Evolutionary conservation across 2,329 filamentous ascomycete species (phyloP).

Genomic region (Huntiella moniliformis): DNA sequence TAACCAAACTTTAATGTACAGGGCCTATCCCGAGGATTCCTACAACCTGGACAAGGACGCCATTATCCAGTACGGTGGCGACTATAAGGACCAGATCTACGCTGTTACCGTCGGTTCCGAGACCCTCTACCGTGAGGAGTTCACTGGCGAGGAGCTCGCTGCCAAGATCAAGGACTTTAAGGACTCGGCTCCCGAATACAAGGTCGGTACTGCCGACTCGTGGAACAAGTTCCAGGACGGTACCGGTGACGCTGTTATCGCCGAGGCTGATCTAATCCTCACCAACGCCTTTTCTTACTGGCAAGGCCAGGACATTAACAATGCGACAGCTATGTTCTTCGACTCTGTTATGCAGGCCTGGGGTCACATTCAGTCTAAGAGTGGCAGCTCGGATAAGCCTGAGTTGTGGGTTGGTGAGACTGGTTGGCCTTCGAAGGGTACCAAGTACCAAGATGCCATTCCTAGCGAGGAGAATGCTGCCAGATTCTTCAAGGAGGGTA

Average conservation of each 20-base stretch:
- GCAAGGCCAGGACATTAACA: conserved; percentile 41
- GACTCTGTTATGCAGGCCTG: conserved; percentile 48
- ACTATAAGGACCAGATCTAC: conserved; percentile 40
- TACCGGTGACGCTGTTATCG: conserved; percentile 44
- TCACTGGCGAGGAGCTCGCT: conserved; percentile 40
- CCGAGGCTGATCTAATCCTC: conserved; percentile 39
- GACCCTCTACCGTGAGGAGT: conserved; percentile 48
- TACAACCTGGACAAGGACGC: conserved; percentile 42
- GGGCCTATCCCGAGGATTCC: conserved; percentile 43
- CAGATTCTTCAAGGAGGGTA: conserved; percentile 39
- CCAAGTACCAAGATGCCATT: conserved; percentile 40
- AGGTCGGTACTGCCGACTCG: conserved; percentile 49
- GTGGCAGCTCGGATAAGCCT: conserved; percentile 30
- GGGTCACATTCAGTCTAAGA: conserved; percentile 39
- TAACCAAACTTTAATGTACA: conserved; percentile 14
- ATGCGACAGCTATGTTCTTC: conserved; percentile 41
- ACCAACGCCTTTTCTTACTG: conserved; percentile 57
- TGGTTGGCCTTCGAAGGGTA: conserved; percentile 45
- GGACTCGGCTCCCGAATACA: conserved; percentile 31
- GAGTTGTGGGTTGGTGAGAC: conserved; percentile 54
- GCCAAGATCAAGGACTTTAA: conserved; percentile 44
- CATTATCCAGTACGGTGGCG: conserved; percentile 20
- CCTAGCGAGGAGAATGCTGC: conserved; percentile 40
- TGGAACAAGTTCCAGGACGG: conserved; percentile 57
- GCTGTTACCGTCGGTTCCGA: conserved; percentile 55